Base-by-base conservation (phyloP, 257 asterid genomes). In the Solanum bukasovii region DNA sequence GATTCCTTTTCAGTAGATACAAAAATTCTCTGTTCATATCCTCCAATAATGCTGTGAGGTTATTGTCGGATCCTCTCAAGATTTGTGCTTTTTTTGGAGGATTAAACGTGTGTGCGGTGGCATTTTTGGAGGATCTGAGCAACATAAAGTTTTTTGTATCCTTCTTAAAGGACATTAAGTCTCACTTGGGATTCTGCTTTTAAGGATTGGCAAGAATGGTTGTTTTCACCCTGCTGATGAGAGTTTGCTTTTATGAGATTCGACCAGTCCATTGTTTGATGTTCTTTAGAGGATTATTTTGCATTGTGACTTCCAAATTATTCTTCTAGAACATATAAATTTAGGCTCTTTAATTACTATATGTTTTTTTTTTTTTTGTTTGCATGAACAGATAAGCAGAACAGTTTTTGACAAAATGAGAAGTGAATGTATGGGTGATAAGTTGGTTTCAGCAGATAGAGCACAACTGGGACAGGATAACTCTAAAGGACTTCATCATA, bases 361-460 rank as follows among this genome's bases (percentile, higher is more conserved):
- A 73, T 33, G 0, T 33, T 23, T 4, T 16, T 71, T 35, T 85
- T 35, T 85, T 6, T 4, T 44, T 71, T 20, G 79, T 61, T 87
- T 21, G 20, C 87, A 49, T 73, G 52, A 84, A 82, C 97, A 97
- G 99, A 95, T 97, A 74, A 93, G 99, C 91, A 94, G 92, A 90
- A 93, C 98, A 91, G 99, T 93, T 42, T 94, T 97, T 84, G 98
- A 93, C 87, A 91, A 88, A 91, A 93, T 97, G 93, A 94, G 96
- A 89, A 88, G 56, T 56, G 95, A 93, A 86, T 82, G 73, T 85
- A 87, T 79, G 52, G 92, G 86, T 67, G 94, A 92, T 87, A 92
- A 92, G 90, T 88, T 87, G 88, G 92, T 89, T 89, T 87, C 98
- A 56, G 92, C 81, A 59, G 90, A 88, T 86, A 44, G 38, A 35